Percentiles rank a stretch among this genome's conserved stretches.
These are phyloP conservation scores for Endotrypanum monterogeii DNA, from an alignment of 208 protist species.

Conservation along the genomic window DNA sequence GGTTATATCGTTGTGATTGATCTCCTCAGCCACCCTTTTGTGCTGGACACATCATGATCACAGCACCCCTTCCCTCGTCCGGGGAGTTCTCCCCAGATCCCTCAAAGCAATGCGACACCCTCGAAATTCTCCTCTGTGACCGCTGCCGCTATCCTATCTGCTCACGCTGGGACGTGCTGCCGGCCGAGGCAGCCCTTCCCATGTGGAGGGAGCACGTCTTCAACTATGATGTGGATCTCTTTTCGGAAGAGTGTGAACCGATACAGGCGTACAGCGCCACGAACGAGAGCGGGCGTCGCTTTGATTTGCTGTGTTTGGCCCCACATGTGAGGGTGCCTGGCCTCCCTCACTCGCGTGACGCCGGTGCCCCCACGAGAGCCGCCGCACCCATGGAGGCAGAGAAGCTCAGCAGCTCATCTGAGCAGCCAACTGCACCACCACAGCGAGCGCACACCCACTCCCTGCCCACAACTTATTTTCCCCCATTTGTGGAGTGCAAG, in stretches of 20 bases:
- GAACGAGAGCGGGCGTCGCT: conserved; percentile 62
- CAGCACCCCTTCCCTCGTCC: neutral
- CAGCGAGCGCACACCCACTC: neutral
- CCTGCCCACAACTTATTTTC: neutral
- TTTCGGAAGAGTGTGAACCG: conserved; percentile 34
- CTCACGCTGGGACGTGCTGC: conserved; percentile 48
- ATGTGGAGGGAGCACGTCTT: conserved; percentile 65
- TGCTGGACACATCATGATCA: neutral
- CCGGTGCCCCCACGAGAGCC: neutral
- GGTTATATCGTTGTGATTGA: neutral
- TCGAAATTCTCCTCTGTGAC: conserved; percentile 57
- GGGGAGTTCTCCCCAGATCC: neutral
- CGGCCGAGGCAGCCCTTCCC: conserved; percentile 25
- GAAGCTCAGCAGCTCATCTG: neutral
- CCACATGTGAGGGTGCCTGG: conserved; percentile 20
- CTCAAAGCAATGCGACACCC: neutral
- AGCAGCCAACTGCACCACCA: neutral
- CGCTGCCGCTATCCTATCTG: conserved; percentile 51
- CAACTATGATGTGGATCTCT: conserved; percentile 79
- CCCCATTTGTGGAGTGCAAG: conserved; percentile 29
- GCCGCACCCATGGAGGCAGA: neutral
- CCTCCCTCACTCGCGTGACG: neutral
- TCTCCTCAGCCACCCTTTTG: neutral
- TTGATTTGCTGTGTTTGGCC: conserved; percentile 70
- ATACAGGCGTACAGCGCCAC: conserved; percentile 84